Conservation (phyloP, 192 early-diverging fungal genomes). For the Cetraspora pellucida region DNA sequence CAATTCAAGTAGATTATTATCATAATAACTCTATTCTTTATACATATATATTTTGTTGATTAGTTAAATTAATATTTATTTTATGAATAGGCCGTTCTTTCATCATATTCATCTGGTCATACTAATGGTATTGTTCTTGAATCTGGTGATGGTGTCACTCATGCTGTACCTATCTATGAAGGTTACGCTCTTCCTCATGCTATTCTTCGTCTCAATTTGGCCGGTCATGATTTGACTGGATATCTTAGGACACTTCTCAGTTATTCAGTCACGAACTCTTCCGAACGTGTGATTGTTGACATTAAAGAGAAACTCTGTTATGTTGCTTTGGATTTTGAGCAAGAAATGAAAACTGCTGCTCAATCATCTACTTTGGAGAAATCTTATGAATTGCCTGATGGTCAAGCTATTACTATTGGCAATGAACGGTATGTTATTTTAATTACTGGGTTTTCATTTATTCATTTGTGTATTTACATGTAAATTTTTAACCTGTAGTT, state of each 20-base stretch:
- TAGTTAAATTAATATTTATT: neutral
- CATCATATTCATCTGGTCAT: conserved; percentile 95
- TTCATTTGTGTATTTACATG: neutral
- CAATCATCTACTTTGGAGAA: conserved; percentile 93
- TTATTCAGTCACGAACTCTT: conserved; percentile 93
- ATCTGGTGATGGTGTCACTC: conserved; percentile 97
- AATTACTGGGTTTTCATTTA: neutral
- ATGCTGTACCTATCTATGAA: conserved; percentile 98
- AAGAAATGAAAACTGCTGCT: conserved; percentile 95
- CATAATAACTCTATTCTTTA: neutral
- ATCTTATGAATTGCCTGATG: conserved; percentile 98
- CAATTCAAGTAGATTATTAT: conserved; percentile 66
- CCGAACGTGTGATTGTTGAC: conserved; percentile 98
- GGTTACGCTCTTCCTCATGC: conserved; percentile 95
- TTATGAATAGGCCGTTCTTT: conserved; percentile 73
- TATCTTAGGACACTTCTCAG: conserved; percentile 94
- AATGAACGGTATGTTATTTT: conserved; percentile 73
- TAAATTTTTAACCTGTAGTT: conserved; percentile 45
- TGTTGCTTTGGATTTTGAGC: conserved; percentile 96
- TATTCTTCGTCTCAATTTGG: conserved; percentile 94
- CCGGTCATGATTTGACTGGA: conserved; percentile 96
- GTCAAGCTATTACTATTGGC: conserved; percentile 97
- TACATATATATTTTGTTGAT: neutral
- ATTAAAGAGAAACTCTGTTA: conserved; percentile 99
- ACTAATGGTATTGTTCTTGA: conserved; percentile 98